Evolutionary conservation across 208 protist species (phyloP), one percentile per base, ranked within the genome.

Genomic region (Endotrypanum monterogeii): DNA sequence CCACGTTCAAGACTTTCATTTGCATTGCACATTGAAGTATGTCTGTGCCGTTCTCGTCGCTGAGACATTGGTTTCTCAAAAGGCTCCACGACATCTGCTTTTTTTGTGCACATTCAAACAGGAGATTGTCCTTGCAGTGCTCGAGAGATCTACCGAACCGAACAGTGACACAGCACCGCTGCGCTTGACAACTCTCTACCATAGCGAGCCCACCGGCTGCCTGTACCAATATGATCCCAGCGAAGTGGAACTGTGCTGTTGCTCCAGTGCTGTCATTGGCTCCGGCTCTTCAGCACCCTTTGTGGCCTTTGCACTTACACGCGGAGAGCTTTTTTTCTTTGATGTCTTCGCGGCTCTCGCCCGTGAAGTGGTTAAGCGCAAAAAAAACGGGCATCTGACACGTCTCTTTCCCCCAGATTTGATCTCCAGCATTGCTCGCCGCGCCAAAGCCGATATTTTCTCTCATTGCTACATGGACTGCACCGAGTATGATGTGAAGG

Each of bases 51-150:
- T 97, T 18, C 76, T 83, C 16, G 73, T 97, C 1, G 63, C 67
- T 0, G 82, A 95, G 44, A 56, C 79, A 0, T 51, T 72, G 1
- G 60, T 54, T 1, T 54, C 79, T 48, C 71, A 77, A n/a, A 63
- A 60, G 3, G 6, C 66, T 57, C 25, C 72, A 1, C 84, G 89
- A 3, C 87, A 97, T 74, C 71, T 94, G 6, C 83, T 92, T 14
- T 97, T 97, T 75, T 46, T 95, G 3, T 82, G 90, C 67, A 89
- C 89, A 44, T 73, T 86, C 14, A 95, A 94, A 66, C 90, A 97
- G 71, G 83, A 94, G 67, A 79, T 93, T 11, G 80, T 88, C 11
- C 54, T 96, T 20, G 80, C 92, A 1, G 78, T 85, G 8, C 83
- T 96, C 32, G 67, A 82, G 66, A 57, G 30, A n/a, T 30, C 51